phyloP scores from a whole-genome alignment of 2,329 filamentous ascomycete species.

The Akanthomyces uredinophilus region DNA sequence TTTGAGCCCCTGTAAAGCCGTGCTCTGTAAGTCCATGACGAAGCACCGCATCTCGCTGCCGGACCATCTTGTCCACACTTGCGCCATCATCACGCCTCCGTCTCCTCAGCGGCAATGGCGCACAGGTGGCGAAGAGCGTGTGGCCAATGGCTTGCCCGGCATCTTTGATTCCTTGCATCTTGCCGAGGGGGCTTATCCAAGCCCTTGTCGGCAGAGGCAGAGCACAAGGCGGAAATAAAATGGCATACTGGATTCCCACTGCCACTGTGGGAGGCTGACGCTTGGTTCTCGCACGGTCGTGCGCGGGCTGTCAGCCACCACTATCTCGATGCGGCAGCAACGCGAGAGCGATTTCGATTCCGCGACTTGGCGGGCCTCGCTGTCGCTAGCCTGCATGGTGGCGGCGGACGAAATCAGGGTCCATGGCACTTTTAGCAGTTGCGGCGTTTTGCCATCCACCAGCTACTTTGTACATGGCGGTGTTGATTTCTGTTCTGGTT shows the following conservation, averaged over 20 bases:
- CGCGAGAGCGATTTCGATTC: neutral
- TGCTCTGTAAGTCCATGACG: neutral
- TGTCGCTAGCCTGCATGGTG: neutral
- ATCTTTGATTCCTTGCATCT: neutral
- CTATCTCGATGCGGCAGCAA: neutral
- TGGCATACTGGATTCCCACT: neutral
- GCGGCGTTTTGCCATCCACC: neutral
- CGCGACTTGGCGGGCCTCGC: neutral
- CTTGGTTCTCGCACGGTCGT: neutral
- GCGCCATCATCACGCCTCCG: slow-evolving; percentile 1
- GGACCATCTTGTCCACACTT: neutral
- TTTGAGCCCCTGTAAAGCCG: too few relatives aligned
- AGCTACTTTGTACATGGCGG: neutral
- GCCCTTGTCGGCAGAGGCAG: neutral
- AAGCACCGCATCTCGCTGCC: neutral
- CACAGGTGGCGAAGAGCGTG: neutral
- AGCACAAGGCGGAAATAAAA: neutral
- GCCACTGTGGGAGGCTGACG: neutral
- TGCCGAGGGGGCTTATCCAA: neutral
- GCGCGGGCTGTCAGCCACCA: neutral
- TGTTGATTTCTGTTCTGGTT: neutral
- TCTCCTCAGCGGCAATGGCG: neutral
- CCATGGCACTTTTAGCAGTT: neutral
- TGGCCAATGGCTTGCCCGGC: neutral
- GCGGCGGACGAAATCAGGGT: neutral